phyloP scores from a whole-genome alignment of 2,329 filamentous ascomycete species.

The Ophiostoma populinum region DNA sequence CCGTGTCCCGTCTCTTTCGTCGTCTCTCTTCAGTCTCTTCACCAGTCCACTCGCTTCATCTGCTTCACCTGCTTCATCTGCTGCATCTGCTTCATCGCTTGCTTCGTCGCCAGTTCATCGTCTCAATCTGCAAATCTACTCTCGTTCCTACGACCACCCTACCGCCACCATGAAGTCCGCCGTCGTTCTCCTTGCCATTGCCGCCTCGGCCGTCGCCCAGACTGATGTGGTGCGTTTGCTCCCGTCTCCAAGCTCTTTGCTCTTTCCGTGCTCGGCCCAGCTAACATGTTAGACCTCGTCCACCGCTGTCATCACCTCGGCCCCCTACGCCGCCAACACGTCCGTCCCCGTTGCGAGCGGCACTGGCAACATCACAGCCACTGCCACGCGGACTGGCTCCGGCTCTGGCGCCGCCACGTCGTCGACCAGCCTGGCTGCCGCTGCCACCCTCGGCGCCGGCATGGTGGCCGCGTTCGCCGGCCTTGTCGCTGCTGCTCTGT shows the following conservation, averaged over 20 bases:
- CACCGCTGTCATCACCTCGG: too few relatives aligned
- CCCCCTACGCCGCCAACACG: constrained; percentile 25
- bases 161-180: constrained; percentile 11
- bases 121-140: not conserved
- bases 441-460: constrained; percentile 3
- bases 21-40: not conserved
- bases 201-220: constrained; percentile 17
- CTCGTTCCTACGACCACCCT: not conserved
- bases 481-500: constrained; percentile 6
- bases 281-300: too few relatives aligned
- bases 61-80: too few relatives aligned
- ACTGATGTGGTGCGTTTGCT: constrained; percentile 18
- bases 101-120: too few relatives aligned
- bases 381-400: constrained; percentile 4
- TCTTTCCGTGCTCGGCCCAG: not conserved
- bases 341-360: constrained; percentile 17
- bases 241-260: too few relatives aligned
- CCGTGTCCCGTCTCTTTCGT: not conserved
- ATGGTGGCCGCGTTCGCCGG: constrained; percentile 5
- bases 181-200: constrained; percentile 12
- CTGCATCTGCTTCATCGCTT: too few relatives aligned
- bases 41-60: too few relatives aligned
- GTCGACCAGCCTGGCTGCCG: constrained; percentile 3
- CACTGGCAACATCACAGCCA: constrained; percentile 9
- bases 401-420: constrained; percentile 4